Evolutionary conservation across 257 asterid species (phyloP).

Genomic region (Petunia axillaris): DNA sequence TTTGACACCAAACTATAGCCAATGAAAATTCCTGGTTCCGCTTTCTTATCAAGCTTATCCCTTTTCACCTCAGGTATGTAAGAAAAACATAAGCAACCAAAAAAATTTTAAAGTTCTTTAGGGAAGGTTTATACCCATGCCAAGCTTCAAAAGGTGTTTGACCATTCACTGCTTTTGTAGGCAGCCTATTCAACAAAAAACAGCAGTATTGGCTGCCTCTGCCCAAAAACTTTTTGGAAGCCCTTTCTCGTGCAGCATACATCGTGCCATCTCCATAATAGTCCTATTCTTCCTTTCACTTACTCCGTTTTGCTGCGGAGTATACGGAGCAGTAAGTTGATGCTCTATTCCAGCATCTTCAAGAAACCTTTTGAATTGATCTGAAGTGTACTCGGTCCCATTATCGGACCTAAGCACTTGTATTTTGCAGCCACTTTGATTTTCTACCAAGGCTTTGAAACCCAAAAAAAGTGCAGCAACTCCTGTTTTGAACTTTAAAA

Average conservation of each 20-base stretch:
- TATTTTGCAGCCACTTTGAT: not conserved
- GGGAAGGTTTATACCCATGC: constrained; percentile 8
- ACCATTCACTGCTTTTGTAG: not conserved
- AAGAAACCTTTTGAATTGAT: not conserved
- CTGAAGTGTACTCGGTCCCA: constrained; percentile 3
- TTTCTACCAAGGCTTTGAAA: not conserved
- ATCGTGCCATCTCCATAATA: not conserved
- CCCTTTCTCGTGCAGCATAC: not conserved
- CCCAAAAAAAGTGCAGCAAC: not conserved
- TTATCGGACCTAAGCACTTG: not conserved
- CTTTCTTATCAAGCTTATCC: constrained; percentile 20
- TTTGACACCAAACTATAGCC: not conserved
- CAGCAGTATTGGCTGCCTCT: not conserved
- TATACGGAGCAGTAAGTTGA: constrained; percentile 15
- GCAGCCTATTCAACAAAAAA: not conserved
- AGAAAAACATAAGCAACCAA: constrained; percentile 6
- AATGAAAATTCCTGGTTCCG: not conserved
- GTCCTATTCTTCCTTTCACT: not conserved
- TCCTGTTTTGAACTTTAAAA: not conserved
- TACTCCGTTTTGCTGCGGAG: constrained; percentile 18
- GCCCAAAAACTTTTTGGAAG: not conserved
- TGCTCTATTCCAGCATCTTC: constrained; percentile 25
- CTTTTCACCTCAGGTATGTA: not conserved
- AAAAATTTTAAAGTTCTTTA: not conserved
- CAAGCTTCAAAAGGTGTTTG: not conserved